A percentile compares a stretch with the other conserved stretches of the same genome.
Evolutionary conservation across 352 stramenopile genomes (phyloP).

Genomic region (Phytophthora nicotianae): DNA sequence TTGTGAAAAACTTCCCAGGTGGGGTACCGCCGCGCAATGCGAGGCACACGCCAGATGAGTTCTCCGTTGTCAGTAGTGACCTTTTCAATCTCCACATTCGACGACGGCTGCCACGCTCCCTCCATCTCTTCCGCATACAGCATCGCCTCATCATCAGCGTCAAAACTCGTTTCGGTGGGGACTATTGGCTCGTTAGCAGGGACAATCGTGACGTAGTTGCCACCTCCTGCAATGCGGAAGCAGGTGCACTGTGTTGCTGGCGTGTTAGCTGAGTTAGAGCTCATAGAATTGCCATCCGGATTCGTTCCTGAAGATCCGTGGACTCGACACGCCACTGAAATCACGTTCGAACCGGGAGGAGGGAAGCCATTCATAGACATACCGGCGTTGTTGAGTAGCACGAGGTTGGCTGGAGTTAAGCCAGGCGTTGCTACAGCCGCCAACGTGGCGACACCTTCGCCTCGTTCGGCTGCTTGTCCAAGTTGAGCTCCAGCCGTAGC

Average conservation of each 20-base stretch:
- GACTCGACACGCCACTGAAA: constrained; percentile 34
- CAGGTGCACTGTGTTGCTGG: constrained; percentile 36
- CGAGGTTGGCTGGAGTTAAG: constrained; percentile 17
- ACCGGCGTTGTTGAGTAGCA: constrained; percentile 31
- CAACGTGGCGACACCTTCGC: constrained; percentile 22
- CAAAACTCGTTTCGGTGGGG: constrained; percentile 17
- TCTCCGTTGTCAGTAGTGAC: constrained; percentile 33
- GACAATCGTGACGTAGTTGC: constrained; percentile 37
- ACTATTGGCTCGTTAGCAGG: constrained; percentile 24
- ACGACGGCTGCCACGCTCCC: constrained; percentile 35
- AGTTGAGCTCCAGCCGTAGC: constrained; percentile 2
- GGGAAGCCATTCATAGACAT: constrained; percentile 10
- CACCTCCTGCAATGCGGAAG: constrained; percentile 33
- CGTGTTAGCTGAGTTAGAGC: constrained; percentile 6
- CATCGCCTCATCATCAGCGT: constrained; percentile 25
- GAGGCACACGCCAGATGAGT: constrained; percentile 52
- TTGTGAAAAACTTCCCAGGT: constrained; percentile 66
- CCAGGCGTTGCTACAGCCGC: constrained; percentile 14
- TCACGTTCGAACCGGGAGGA: constrained; percentile 25
- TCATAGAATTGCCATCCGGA: not conserved
- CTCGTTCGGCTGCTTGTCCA: not conserved
- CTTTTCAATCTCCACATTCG: constrained; percentile 29
- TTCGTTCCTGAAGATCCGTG: constrained; percentile 26
- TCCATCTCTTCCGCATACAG: constrained; percentile 39
- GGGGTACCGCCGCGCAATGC: constrained; percentile 51